Evolutionary conservation across 208 protist genomes (phyloP).

Genomic region (Leptomonas seymouri): DNA sequence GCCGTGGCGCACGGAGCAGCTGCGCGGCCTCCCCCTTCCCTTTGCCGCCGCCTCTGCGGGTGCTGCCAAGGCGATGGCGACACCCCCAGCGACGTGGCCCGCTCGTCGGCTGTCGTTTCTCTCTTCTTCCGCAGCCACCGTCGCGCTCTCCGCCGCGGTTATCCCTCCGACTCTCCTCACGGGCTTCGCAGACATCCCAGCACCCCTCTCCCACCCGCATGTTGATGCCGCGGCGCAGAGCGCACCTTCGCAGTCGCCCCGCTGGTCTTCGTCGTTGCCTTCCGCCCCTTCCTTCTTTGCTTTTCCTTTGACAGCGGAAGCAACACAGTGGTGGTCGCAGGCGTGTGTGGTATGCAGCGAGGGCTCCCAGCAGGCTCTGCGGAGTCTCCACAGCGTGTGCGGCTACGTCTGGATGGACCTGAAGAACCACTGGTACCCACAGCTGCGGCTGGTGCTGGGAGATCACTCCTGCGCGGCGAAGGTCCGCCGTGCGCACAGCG

Average conservation of each 20-base stretch:
- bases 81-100: slow-evolving; percentile 4
- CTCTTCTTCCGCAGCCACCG: slow-evolving; percentile 20
- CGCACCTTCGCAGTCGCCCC: not conserved
- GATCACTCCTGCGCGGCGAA: slow-evolving; percentile 24
- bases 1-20: no score
- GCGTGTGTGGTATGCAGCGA: slow-evolving; percentile 10
- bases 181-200: not conserved
- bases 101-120: slow-evolving; percentile 30
- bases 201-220: not conserved
- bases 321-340: slow-evolving; percentile 15
- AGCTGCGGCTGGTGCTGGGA: slow-evolving; percentile 37
- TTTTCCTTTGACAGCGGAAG: not conserved
- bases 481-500: not conserved
- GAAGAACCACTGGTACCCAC: slow-evolving; percentile 40
- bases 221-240: not conserved
- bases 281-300: not conserved
- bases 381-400: slow-evolving; percentile 16
- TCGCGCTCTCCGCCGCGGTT: not conserved
- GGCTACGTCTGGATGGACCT: slow-evolving; percentile 30
- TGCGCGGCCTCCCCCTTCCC: not conserved
- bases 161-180: not conserved
- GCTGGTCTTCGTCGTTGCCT: no score
- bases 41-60: not conserved
- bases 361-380: slow-evolving; percentile 13
- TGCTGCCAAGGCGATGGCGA: not conserved